Evolutionary conservation across 148 eudicot species (phyloP).

Genomic region (Nyssa sinensis): DNA sequence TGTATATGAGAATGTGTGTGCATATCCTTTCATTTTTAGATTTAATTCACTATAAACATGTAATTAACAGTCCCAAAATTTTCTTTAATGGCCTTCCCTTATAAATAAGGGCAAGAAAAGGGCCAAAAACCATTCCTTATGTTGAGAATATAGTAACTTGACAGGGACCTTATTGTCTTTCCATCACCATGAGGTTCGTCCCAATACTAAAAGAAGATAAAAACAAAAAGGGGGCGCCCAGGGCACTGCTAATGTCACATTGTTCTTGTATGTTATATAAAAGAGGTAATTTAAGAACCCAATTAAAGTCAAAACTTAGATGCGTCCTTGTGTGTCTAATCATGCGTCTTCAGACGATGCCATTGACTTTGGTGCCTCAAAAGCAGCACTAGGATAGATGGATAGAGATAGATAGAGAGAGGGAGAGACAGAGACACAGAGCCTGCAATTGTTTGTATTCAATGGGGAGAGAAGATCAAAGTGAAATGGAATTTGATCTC

Average conservation of each 20-base stretch:
- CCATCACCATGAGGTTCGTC: background rate
- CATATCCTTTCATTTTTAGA: too few species aligned
- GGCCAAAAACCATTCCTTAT: too few species aligned
- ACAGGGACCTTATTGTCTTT: background rate
- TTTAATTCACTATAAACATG: too few species aligned
- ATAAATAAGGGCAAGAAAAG: too few species aligned
- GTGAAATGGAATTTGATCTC: slow-evolving; percentile 43
- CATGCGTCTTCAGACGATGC: slow-evolving; percentile 32
- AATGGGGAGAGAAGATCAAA: slow-evolving; percentile 32
- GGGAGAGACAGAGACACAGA: slow-evolving; percentile 21
- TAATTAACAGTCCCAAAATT: too few species aligned
- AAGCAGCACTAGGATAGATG: slow-evolving; percentile 19
- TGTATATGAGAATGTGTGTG: too few species aligned
- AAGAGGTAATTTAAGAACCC: background rate
- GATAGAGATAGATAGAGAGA: background rate
- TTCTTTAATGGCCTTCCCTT: too few species aligned
- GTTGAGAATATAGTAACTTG: too few species aligned
- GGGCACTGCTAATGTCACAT: background rate
- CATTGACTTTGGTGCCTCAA: slow-evolving; percentile 59
- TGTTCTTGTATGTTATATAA: background rate
- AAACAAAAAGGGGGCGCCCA: background rate
- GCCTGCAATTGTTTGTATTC: background rate
- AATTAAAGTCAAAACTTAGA: slow-evolving; percentile 42
- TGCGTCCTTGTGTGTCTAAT: slow-evolving; percentile 28
- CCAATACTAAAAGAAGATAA: background rate